Evolutionary conservation across 2,329 filamentous ascomycete species (phyloP).

Genomic region (Talaromyces sp.): DNA sequence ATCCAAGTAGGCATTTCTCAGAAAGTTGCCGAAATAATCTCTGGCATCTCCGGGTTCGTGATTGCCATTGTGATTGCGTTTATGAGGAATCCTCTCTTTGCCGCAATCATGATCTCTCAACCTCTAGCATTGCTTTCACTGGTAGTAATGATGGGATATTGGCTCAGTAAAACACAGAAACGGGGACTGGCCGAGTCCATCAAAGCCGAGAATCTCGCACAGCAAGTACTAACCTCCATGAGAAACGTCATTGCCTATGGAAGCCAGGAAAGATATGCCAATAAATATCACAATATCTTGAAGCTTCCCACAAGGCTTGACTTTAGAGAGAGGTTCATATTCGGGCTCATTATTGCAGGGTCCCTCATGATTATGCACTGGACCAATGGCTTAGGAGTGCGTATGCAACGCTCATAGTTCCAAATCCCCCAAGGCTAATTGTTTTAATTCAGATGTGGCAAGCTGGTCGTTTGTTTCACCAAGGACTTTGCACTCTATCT

Average conservation of each 20-base stretch:
- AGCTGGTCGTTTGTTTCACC: too few species aligned
- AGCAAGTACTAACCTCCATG: slow-evolving; percentile 54
- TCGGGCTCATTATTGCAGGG: background rate
- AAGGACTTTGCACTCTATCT: too few species aligned
- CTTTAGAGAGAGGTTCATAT: background rate
- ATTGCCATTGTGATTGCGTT: slow-evolving; percentile 82
- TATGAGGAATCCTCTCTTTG: slow-evolving; percentile 80
- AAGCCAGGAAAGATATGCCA: background rate
- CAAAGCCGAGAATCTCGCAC: slow-evolving; percentile 47
- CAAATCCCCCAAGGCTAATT: background rate
- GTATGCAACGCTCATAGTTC: too few species aligned
- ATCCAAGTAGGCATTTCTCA: slow-evolving; percentile 85
- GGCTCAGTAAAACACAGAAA: slow-evolving; percentile 47
- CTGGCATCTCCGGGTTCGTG: slow-evolving; percentile 72
- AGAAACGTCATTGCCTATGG: slow-evolving; percentile 29
- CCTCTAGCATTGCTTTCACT: slow-evolving; percentile 55
- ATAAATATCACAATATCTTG: background rate
- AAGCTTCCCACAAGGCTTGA: background rate
- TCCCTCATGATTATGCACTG: background rate
- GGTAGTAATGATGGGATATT: slow-evolving; percentile 52
- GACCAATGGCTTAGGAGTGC: background rate
- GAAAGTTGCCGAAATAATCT: slow-evolving; percentile 71
- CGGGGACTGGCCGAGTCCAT: slow-evolving; percentile 43
- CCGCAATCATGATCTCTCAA: slow-evolving; percentile 55
- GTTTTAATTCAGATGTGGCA: too few species aligned